Percentiles rank a stretch among this genome's conserved stretches.
Conservation (phyloP, 495 filamentous ascomycete genomes). For the Aspergillus ostianus region DNA sequence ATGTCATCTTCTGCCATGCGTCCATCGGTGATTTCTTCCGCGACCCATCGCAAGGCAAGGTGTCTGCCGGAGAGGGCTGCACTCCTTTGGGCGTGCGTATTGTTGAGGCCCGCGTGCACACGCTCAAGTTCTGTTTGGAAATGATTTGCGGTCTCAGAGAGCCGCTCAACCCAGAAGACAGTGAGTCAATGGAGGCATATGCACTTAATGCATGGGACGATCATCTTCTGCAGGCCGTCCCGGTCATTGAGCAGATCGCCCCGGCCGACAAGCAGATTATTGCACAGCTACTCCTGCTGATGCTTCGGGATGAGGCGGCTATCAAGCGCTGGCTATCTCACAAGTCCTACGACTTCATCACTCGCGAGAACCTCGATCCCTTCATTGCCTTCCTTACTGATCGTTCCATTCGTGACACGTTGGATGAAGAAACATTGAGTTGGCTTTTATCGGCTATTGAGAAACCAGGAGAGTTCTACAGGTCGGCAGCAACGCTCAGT, state of each 20-base stretch:
- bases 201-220: neutral
- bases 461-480: slow-evolving; percentile 1
- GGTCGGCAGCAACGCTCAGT: neutral
- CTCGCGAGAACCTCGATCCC: neutral
- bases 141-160: neutral
- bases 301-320: neutral
- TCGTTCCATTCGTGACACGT: neutral
- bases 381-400: neutral
- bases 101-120: slow-evolving; percentile 13
- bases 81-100: slow-evolving; percentile 19
- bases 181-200: slow-evolving; percentile 1
- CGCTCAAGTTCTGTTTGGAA: slow-evolving; percentile 9
- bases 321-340: neutral
- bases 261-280: neutral
- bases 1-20: slow-evolving; percentile 32
- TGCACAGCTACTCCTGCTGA: neutral
- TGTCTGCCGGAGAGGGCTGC: slow-evolving; percentile 11
- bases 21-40: slow-evolving; percentile 35
- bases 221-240: neutral
- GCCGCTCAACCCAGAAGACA: slow-evolving; percentile 4
- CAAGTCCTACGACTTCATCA: neutral
- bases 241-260: neutral
- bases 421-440: slow-evolving; percentile 1
- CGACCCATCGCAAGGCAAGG: slow-evolving; percentile 20
- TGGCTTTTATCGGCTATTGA: slow-evolving; percentile 11